Conservation (phyloP, 768 basidiomycete species). For the Pulveroboletus frians region DNA sequence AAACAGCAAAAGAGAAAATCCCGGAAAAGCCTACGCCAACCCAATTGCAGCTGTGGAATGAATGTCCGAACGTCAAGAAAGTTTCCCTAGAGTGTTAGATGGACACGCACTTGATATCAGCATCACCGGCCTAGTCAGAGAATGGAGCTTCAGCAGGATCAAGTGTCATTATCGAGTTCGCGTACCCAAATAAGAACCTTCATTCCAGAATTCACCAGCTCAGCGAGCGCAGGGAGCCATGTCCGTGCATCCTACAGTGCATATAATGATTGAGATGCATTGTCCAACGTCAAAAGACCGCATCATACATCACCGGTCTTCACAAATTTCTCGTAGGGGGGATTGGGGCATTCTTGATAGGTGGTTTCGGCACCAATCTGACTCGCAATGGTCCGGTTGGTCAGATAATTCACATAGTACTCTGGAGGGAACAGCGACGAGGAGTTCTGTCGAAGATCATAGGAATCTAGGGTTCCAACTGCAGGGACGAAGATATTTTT, state of each 20-base stretch:
- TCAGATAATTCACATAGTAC: conserved; percentile 48
- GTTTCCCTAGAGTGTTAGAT: background rate
- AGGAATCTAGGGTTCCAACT: conserved; percentile 45
- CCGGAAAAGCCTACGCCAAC: conserved; percentile 30
- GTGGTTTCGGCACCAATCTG: conserved; percentile 49
- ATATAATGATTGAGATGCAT: background rate
- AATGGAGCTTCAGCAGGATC: background rate
- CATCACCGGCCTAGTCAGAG: conserved; percentile 22
- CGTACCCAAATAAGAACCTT: conserved; percentile 40
- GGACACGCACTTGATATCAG: conserved; percentile 23
- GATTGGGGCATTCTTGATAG: conserved; percentile 47
- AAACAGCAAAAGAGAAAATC: background rate
- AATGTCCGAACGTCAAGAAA: conserved; percentile 2
- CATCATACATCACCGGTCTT: conserved; percentile 54
- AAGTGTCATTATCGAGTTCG: background rate
- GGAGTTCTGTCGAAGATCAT: conserved; percentile 56
- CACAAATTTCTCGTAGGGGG: conserved; percentile 39
- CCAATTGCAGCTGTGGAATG: conserved; percentile 16
- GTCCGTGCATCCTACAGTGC: conserved; percentile 32
- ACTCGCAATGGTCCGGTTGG: conserved; percentile 30
- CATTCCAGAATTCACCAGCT: conserved; percentile 33
- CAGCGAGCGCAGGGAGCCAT: conserved; percentile 33
- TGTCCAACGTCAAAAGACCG: background rate
- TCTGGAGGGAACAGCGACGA: conserved; percentile 52
- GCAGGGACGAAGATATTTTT: conserved; percentile 47